Base-by-base conservation (phyloP, 2,329 filamentous ascomycete species). In the Fusarium sp. region DNA sequence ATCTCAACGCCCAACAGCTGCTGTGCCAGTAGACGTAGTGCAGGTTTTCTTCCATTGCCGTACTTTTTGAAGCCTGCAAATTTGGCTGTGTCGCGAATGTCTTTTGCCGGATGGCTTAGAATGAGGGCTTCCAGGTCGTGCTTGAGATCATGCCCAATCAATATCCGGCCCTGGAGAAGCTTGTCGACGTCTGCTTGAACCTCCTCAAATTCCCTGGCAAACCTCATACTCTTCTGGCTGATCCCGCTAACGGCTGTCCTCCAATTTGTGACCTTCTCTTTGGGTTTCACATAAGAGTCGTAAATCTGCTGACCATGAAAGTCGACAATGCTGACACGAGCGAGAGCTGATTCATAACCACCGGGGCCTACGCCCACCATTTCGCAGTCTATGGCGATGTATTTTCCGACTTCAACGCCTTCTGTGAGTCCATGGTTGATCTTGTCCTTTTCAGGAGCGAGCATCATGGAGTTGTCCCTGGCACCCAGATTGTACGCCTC, bases 291-390 rank as follows among this genome's bases (percentile, higher is more conserved):
- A 73, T 91, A 98, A 11, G 91, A 94, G 79, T 99, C 95, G 83
- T 98, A 97, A 41, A 99, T 80, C 75, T 97, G 92, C 26, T 90
- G 86, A 15, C 93, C 93, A 74, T 97, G 92, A 76, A 93, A 99
- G 76, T 98, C 96, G 67, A 97, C 93, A 13, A 96, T 80, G 72
- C 91, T 96, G 52, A 94, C 92, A 42, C 95, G 87, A 1, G 95
- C 95, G 40, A 99, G 85, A 0, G 88, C 88, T 32, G 92, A 93
- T 72, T 88, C 85, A 64, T 89, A 82, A 22, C 87, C 85, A 46
- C 87, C 87, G 1, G 86, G 85, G 0, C 90, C 91, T 11, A 96
- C 87, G 43, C 94, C 95, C 25, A 99, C 95, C 95, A 99, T 99
- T 79, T 99, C 95, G 76, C 95, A 99, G 79, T 99, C 95, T 42